phyloP scores from a whole-genome alignment of 495 filamentous ascomycete genomes.

The Trichoderma gamsii region DNA sequence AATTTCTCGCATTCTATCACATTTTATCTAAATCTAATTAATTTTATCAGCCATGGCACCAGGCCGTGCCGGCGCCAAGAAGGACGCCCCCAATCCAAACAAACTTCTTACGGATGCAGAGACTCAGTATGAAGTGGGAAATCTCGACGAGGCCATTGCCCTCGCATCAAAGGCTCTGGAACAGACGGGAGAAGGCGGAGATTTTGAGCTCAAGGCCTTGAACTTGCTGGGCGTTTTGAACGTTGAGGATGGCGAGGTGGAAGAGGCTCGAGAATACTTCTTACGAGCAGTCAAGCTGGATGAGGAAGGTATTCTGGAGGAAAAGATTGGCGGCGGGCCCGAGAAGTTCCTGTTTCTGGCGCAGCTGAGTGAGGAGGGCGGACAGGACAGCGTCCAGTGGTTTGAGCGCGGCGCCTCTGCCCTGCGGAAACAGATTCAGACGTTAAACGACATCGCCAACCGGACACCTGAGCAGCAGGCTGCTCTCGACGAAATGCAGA shows the following conservation, averaged over 20 bases:
- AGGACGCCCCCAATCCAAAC: slow-evolving; percentile 24
- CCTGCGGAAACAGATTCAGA: slow-evolving; percentile 59
- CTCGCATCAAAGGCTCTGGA: slow-evolving; percentile 57
- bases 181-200: slow-evolving; percentile 29
- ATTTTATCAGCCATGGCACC: neutral
- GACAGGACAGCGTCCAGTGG: slow-evolving; percentile 76
- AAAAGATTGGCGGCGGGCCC: slow-evolving; percentile 64
- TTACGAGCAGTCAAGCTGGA: slow-evolving; percentile 64
- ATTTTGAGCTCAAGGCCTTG: slow-evolving; percentile 53
- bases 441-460: slow-evolving; percentile 31
- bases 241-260: slow-evolving; percentile 75
- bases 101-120: slow-evolving; percentile 60
- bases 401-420: slow-evolving; percentile 74
- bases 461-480: slow-evolving; percentile 35
- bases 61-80: slow-evolving; percentile 3
- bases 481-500: slow-evolving; percentile 59
- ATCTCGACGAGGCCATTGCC: slow-evolving; percentile 61
- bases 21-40: neutral
- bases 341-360: slow-evolving; percentile 97
- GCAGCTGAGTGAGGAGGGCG: slow-evolving; percentile 84
- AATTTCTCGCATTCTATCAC: neutral
- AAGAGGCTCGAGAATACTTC: slow-evolving; percentile 63
- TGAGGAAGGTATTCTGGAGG: slow-evolving; percentile 58
- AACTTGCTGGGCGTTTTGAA: slow-evolving; percentile 78
- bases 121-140: slow-evolving; percentile 61